Conservation (phyloP, 768 basidiomycete genomes). For the Mycena amicta region DNA sequence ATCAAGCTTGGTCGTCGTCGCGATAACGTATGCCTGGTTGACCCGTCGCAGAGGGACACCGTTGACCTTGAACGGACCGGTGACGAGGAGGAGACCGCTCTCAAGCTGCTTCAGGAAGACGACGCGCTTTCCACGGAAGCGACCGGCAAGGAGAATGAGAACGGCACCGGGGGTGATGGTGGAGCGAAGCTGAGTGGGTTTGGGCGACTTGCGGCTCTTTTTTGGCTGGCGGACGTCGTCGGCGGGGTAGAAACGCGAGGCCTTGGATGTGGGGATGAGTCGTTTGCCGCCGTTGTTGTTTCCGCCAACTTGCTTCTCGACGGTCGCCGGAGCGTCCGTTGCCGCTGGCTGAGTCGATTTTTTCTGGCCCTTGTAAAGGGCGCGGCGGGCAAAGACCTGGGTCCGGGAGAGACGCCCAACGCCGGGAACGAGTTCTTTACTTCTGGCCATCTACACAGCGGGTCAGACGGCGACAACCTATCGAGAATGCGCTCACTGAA, state of each 20-base stretch:
- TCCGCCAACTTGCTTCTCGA: slow-evolving; percentile 85
- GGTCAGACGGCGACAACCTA: background rate
- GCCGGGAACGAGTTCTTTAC: slow-evolving; percentile 79
- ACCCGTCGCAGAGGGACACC: slow-evolving; percentile 97
- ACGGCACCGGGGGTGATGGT: slow-evolving; percentile 94
- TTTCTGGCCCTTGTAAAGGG: slow-evolving; percentile 84
- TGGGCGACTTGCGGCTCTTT: slow-evolving; percentile 86
- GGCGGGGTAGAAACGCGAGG: slow-evolving; percentile 90
- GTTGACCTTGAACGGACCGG: slow-evolving; percentile 97
- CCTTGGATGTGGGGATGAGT: slow-evolving; percentile 82
- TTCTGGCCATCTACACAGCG: slow-evolving; percentile 80
- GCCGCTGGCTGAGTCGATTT: slow-evolving; percentile 69
- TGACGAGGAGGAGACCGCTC: slow-evolving; percentile 91
- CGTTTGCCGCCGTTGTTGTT: slow-evolving; percentile 90
- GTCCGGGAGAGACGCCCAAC: slow-evolving; percentile 85
- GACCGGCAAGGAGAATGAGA: slow-evolving; percentile 95
- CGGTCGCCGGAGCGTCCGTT: slow-evolving; percentile 58
- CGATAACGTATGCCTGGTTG: slow-evolving; percentile 98
- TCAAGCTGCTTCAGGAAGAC: slow-evolving; percentile 96
- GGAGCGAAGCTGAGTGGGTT: slow-evolving; percentile 76
- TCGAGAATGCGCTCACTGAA: slow-evolving; percentile 16
- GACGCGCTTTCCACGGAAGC: slow-evolving; percentile 97
- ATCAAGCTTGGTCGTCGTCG: slow-evolving; percentile 94
- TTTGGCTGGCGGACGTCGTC: slow-evolving; percentile 92
- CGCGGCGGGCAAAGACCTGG: slow-evolving; percentile 77